These are phyloP conservation scores for Phyllosticta citriasiana DNA, from an alignment of 2,329 filamentous ascomycete genomes.

Conservation along the genomic window DNA sequence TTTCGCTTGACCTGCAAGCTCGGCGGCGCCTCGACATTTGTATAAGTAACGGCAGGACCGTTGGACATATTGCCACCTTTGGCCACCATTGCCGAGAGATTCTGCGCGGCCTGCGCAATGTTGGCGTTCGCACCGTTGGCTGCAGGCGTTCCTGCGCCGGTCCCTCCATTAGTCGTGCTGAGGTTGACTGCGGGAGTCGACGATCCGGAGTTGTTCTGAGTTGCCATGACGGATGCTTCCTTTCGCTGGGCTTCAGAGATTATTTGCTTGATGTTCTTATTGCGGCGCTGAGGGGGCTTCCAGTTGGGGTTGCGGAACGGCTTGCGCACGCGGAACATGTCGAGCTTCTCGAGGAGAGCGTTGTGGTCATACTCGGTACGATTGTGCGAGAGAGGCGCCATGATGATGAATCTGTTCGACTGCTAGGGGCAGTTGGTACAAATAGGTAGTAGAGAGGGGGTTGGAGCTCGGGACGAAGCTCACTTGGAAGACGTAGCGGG, in stretches of 20 bases:
- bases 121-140: slow-evolving; percentile 67
- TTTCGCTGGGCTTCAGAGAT: slow-evolving; percentile 78
- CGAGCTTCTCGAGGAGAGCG: slow-evolving; percentile 78
- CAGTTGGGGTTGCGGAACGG: slow-evolving; percentile 83
- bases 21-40: slow-evolving; percentile 91
- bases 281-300: slow-evolving; percentile 88
- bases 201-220: slow-evolving; percentile 69
- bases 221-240: slow-evolving; percentile 80
- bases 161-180: slow-evolving; percentile 14
- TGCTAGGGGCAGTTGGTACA: background rate
- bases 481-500: background rate
- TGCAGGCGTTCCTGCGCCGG: slow-evolving; percentile 36
- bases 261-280: slow-evolving; percentile 98
- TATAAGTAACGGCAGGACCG: slow-evolving; percentile 72
- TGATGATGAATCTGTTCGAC: slow-evolving; percentile 19
- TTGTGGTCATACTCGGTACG: slow-evolving; percentile 73
- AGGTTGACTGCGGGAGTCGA: slow-evolving; percentile 47
- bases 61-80: slow-evolving; percentile 46
- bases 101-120: slow-evolving; percentile 80
- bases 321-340: slow-evolving; percentile 78
- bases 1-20: slow-evolving; percentile 69
- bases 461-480: slow-evolving; percentile 1
- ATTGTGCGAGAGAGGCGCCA: slow-evolving; percentile 54
- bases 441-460: background rate
- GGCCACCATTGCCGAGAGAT: slow-evolving; percentile 79